A percentile compares a stretch with the other conserved stretches of the same genome.
These are phyloP conservation scores for Elymus sibiricus DNA, from an alignment of 176 grass and related monocot species.

Conservation along the genomic window DNA sequence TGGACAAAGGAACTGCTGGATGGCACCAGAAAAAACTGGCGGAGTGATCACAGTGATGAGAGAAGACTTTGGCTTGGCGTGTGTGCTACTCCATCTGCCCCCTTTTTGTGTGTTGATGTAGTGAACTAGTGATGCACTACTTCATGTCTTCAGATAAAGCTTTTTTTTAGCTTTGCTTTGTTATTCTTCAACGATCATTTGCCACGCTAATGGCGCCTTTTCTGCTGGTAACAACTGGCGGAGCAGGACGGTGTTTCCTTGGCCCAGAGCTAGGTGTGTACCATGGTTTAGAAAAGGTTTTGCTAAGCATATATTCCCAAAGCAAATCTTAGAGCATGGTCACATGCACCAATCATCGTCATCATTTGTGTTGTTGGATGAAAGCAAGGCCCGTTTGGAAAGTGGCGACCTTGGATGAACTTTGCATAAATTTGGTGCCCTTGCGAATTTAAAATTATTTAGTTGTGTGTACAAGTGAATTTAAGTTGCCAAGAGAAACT, in stretches of 20 bases:
- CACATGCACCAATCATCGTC: background rate
- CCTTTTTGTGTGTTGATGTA: background rate
- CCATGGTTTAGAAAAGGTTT: background rate
- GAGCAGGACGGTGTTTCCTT: background rate
- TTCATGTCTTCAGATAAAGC: background rate
- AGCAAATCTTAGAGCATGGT: background rate
- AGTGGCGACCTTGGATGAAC: background rate
- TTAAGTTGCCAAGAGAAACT: too few relatives aligned
- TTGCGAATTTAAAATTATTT: background rate
- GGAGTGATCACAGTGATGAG: background rate
- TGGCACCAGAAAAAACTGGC: background rate
- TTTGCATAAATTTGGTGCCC: background rate
- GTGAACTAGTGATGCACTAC: background rate
- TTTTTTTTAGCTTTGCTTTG: background rate
- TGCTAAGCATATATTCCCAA: background rate
- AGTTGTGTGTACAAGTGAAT: background rate
- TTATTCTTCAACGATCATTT: slow-evolving; percentile 5
- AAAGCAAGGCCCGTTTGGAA: background rate
- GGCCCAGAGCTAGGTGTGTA: too few relatives aligned
- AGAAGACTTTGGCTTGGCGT: slow-evolving; percentile 27
- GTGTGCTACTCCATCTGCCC: slow-evolving; percentile 32
- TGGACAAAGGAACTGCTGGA: background rate
- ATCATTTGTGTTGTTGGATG: background rate
- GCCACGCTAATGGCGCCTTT: background rate
- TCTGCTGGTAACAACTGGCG: background rate